Evolutionary conservation across 2,329 filamentous ascomycete species (phyloP).

Genomic region (Botrytis medusae): DNA sequence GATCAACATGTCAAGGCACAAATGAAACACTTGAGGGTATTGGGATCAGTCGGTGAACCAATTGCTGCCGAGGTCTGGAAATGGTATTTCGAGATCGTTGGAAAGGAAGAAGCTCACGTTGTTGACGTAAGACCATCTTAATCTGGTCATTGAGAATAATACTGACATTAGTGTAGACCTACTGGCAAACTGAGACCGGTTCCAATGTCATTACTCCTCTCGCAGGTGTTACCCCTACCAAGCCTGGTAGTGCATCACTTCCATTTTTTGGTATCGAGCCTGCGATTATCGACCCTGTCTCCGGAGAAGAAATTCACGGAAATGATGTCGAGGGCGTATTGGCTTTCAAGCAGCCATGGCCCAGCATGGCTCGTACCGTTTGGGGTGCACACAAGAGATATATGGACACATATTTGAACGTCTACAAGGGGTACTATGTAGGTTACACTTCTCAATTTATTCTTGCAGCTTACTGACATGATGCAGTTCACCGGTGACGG

Average conservation of each 20-base stretch:
- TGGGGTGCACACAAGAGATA: conserved; percentile 98
- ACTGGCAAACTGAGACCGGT: conserved; percentile 99
- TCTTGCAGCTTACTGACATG: conserved; percentile 24
- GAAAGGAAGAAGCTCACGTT: conserved; percentile 89
- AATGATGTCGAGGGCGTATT: conserved; percentile 98
- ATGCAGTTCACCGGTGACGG: conserved; percentile 84
- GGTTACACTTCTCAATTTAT: conserved; percentile 43
- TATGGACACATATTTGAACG: conserved; percentile 97
- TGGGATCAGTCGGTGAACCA: conserved; percentile 95
- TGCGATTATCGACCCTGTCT: conserved; percentile 94
- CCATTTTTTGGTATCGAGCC: conserved; percentile 99
- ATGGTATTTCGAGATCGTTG: conserved; percentile 96
- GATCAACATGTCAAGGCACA: conserved; percentile 86
- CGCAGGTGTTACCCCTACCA: conserved; percentile 90
- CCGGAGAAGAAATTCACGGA: conserved; percentile 86
- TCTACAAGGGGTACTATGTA: conserved; percentile 98
- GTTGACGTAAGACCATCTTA: conserved; percentile 71
- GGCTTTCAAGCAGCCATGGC: conserved; percentile 72
- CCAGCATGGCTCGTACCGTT: conserved; percentile 96
- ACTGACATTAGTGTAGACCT: conserved; percentile 63
- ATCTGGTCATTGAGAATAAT: conserved; percentile 30
- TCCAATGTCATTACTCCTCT: conserved; percentile 94
- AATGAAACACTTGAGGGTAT: conserved; percentile 84
- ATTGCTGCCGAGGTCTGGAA: conserved; percentile 99
- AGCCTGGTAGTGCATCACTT: conserved; percentile 91